phyloP scores from a whole-genome alignment of 805 yeast genomes.

The Brettanomyces nanus region DNA sequence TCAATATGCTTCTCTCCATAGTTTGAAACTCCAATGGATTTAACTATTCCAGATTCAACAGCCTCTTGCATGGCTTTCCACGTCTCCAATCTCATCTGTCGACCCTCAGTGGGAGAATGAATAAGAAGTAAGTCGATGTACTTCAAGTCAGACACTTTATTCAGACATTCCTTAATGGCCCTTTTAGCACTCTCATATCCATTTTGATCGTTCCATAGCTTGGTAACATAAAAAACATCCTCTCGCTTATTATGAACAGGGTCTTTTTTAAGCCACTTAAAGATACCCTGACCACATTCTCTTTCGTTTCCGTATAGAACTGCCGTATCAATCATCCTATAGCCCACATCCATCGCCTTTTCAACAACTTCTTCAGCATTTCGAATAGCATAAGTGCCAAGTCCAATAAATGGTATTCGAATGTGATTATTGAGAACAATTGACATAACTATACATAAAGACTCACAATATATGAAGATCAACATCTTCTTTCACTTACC shows the following conservation, averaged over 20 bases:
- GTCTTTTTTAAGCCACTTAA: conserved; percentile 30
- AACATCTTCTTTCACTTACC: no score
- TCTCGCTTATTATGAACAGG: conserved; percentile 33
- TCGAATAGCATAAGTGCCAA: conserved; percentile 41
- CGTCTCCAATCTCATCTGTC: conserved; percentile 44
- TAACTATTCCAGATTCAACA: conserved; percentile 47
- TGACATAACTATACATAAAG: no score
- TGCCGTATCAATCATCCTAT: conserved; percentile 41
- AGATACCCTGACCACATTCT: conserved; percentile 42
- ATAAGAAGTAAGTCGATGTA: conserved; percentile 69
- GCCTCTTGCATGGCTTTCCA: conserved; percentile 73
- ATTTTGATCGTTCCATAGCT: conserved; percentile 61
- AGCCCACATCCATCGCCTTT: conserved; percentile 36
- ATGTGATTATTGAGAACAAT: conserved; percentile 48
- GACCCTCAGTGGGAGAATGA: conserved; percentile 51
- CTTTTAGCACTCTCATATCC: conserved; percentile 48
- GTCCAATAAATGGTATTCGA: conserved; percentile 39
- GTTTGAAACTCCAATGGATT: conserved; percentile 73
- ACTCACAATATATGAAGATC: no score
- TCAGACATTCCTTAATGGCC: conserved; percentile 52
- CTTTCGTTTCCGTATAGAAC: conserved; percentile 38
- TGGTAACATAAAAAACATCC: conserved; percentile 59
- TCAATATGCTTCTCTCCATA: conserved; percentile 53
- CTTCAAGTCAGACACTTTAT: conserved; percentile 42
- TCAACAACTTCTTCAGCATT: conserved; percentile 32